Evolutionary conservation across 257 asterid genomes (phyloP).

Genomic region (Nicotiana attenuata): DNA sequence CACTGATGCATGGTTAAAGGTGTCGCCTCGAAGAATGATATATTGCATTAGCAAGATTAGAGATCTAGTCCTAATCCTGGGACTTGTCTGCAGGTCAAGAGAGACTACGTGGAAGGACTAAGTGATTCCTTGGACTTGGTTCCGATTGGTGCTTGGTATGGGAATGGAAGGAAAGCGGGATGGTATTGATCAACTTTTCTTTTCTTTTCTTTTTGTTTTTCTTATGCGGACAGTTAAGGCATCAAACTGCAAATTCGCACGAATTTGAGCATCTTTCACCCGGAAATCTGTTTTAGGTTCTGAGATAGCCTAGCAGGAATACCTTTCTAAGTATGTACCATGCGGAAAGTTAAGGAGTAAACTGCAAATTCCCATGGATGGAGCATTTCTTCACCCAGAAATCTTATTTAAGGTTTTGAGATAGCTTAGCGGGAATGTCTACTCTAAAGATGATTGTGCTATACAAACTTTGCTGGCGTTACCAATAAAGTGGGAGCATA

Average conservation of each 20-base stretch:
- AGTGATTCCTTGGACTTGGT: constrained; percentile 88
- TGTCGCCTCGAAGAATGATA: constrained; percentile 15
- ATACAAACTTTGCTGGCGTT: not conserved
- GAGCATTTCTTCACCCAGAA: not conserved
- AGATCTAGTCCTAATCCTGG: not conserved
- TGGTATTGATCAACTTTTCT: constrained; percentile 40
- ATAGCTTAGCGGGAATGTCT: not conserved
- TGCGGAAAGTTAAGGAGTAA: not conserved
- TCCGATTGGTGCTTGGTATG: constrained; percentile 94
- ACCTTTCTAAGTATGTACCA: not conserved
- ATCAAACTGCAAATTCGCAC: no score
- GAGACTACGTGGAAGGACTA: constrained; percentile 81
- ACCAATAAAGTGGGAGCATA: not conserved
- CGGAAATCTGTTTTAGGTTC: no score
- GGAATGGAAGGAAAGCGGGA: constrained; percentile 97
- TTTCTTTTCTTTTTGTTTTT: not conserved
- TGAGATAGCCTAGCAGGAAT: no score
- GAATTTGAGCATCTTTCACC: no score
- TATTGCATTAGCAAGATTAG: constrained; percentile 11
- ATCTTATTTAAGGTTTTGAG: not conserved
- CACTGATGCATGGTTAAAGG: constrained; percentile 95
- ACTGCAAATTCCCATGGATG: not conserved
- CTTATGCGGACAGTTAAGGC: no score
- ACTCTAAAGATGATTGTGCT: not conserved
- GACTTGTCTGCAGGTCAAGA: constrained; percentile 57